Base-by-base conservation (phyloP, 805 yeast species). In the Metschnikowia lunata region DNA sequence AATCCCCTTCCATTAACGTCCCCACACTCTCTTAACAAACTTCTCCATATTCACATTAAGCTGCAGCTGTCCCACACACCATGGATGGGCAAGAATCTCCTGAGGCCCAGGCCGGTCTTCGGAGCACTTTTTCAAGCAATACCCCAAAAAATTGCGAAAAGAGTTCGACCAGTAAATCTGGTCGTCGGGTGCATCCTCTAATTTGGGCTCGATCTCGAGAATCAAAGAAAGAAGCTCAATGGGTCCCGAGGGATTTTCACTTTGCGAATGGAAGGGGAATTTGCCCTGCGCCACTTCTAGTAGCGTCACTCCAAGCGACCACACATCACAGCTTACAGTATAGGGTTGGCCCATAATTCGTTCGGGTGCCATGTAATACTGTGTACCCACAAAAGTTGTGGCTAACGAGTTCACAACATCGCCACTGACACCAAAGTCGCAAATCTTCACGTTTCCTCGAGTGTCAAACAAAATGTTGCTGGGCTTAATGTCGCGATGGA, bases 361-460 rank as follows among this genome's bases (percentile, higher is more conserved):
- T 64, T 93, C 99, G 0, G 99, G 99, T 0, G 99, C 98, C 99
- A 93, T 93, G 64, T 93, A 93, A 61, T 88, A 91, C 9, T 96
- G 90, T 0, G 99, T 93, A 2, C 99, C 99, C 0, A 97, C 93
- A 60, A 90, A 93, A 0, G 99, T 93, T 1, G 96, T 88, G 1
- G 98, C 98, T 37, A 93, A 71, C 0, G 97, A 88, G 63, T 93
- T 85, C 29, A 91, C 96, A 14, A 93, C 96, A 59, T 88, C 97
- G 9, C 99, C 99, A 59, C 95, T 84, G 26, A 93, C 99, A 15
- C 99, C 99, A 69, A 93, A 93, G 67, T 93, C 99, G 67, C 98
- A 91, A 41, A 93, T 69, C 62, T 93, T 93, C 40, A 91, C 90
- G 58, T 85, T 83, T 3, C 99, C 99, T 14, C 69, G 54, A 4